These are phyloP conservation scores for Melaleuca quinquenervia DNA, from an alignment of 345 rosid species.

Conservation along the genomic window DNA sequence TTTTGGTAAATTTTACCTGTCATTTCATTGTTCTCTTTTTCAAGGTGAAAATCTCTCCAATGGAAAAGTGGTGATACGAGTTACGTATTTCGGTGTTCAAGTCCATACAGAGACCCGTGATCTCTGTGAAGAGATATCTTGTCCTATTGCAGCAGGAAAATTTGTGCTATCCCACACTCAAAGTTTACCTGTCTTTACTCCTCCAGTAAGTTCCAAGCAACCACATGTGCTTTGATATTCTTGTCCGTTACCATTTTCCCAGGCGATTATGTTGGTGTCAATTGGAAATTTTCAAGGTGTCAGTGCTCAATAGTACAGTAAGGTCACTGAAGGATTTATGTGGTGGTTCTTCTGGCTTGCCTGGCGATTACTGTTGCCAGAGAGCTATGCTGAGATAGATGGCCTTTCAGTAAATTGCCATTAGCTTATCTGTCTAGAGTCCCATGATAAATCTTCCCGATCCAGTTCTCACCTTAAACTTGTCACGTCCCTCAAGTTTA, in stretches of 20 bases:
- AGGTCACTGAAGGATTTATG: neutral
- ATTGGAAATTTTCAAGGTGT: neutral
- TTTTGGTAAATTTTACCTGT: neutral
- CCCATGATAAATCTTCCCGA: neutral
- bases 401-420: neutral
- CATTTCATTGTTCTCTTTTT: neutral
- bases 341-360: neutral
- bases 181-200: constrained; percentile 41
- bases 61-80: constrained; percentile 41
- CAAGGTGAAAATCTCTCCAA: constrained; percentile 35
- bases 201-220: constrained; percentile 31
- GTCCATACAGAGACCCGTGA: constrained; percentile 46
- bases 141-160: constrained; percentile 40
- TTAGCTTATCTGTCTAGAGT: neutral
- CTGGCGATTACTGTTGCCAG: neutral
- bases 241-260: neutral
- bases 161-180: constrained; percentile 62
- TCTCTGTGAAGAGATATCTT: constrained; percentile 44
- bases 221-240: neutral
- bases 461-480: neutral
- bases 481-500: neutral
- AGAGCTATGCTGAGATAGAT: neutral
- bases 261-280: neutral
- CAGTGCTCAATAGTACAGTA: neutral
- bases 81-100: constrained; percentile 30